Evolutionary conservation across 2,329 filamentous ascomycete genomes (phyloP).

Genomic region (Ceratocystiopsis minuta): DNA sequence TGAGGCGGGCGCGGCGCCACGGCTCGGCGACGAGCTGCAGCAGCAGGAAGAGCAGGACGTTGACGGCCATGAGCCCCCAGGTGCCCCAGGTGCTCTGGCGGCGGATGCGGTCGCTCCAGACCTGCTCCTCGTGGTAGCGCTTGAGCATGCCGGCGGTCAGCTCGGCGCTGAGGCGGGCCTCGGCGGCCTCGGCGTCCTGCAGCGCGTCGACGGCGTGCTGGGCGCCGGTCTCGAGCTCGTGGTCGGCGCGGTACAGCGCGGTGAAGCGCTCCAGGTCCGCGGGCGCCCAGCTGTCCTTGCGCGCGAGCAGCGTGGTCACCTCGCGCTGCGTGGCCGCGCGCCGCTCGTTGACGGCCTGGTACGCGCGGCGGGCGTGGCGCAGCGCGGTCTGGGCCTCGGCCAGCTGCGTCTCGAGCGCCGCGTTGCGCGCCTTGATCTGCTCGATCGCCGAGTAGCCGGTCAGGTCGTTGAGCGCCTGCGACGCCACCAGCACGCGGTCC

Average conservation of each 20-base stretch:
- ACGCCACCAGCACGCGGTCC: conserved; percentile 65
- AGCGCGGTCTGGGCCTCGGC: conserved; percentile 45
- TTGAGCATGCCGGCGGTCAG: conserved; percentile 71
- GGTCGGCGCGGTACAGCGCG: conserved; percentile 74
- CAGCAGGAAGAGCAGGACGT: conserved; percentile 72
- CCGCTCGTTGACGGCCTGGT: conserved; percentile 67
- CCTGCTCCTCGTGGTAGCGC: conserved; percentile 96
- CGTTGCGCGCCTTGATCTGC: conserved; percentile 62
- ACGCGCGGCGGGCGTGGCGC: conserved; percentile 51
- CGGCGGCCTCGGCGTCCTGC: conserved; percentile 56
- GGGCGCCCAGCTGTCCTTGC: conserved; percentile 84
- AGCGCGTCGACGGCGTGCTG: conserved; percentile 52
- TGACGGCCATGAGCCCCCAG: conserved; percentile 94
- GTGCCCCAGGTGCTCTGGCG: conserved; percentile 97
- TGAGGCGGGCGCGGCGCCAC: conserved; percentile 66
- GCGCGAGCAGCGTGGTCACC: conserved; percentile 80
- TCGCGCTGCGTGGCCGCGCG: conserved; percentile 86
- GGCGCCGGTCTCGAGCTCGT: conserved; percentile 79
- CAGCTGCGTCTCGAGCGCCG: conserved; percentile 42
- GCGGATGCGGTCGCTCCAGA: conserved; percentile 95
- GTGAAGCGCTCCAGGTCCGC: conserved; percentile 89
- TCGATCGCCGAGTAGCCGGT: conserved; percentile 92
- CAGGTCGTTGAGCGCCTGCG: conserved; percentile 78
- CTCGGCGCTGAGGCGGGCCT: conserved; percentile 58
- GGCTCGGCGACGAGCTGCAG: conserved; percentile 85